Conservation (phyloP, 768 basidiomycete species). For the Boletellus ananas region DNA sequence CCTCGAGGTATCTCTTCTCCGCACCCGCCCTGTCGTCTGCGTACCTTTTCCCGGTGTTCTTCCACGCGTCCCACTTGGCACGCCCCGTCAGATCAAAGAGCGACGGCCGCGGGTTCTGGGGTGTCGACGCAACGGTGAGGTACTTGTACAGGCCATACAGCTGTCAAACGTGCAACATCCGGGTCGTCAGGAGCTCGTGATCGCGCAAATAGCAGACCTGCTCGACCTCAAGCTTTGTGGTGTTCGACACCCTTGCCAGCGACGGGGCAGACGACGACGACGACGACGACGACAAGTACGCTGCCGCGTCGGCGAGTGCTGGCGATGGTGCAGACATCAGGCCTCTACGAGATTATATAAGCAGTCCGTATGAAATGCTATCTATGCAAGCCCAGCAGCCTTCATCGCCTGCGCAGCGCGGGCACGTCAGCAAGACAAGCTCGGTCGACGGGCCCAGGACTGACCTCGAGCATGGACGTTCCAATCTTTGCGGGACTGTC, state of each 20-base stretch:
- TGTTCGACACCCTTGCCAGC: slow-evolving; percentile 50
- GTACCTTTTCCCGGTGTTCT: slow-evolving; percentile 46
- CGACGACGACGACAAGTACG: slow-evolving; percentile 46
- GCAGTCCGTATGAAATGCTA: slow-evolving; percentile 17
- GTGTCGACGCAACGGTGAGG: slow-evolving; percentile 55
- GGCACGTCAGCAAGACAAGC: slow-evolving; percentile 4
- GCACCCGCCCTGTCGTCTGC: slow-evolving; percentile 40
- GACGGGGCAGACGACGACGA: slow-evolving; percentile 42
- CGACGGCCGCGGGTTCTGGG: slow-evolving; percentile 59
- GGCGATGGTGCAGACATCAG: slow-evolving; percentile 32
- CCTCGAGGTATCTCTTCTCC: slow-evolving; percentile 62
- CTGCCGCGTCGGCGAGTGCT: slow-evolving; percentile 56
- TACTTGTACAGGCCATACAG: slow-evolving; percentile 84
- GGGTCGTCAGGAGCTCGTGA: slow-evolving; percentile 16
- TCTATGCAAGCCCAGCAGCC: slow-evolving; percentile 65
- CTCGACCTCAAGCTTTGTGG: slow-evolving; percentile 73
- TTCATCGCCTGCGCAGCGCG: slow-evolving; percentile 60
- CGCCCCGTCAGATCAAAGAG: slow-evolving; percentile 76
- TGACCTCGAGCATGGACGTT: slow-evolving; percentile 79
- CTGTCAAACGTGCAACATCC: slow-evolving; percentile 41
- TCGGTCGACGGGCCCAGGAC: slow-evolving; percentile 12
- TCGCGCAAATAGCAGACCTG: slow-evolving; percentile 14
- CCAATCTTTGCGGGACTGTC: slow-evolving; percentile 97
- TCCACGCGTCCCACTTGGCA: slow-evolving; percentile 90
- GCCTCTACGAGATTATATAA: slow-evolving; percentile 38